A percentile compares a stretch with the other conserved stretches of the same genome.
Conservation (phyloP, 179 eudicot genomes). For the Spinacia oleracea region DNA sequence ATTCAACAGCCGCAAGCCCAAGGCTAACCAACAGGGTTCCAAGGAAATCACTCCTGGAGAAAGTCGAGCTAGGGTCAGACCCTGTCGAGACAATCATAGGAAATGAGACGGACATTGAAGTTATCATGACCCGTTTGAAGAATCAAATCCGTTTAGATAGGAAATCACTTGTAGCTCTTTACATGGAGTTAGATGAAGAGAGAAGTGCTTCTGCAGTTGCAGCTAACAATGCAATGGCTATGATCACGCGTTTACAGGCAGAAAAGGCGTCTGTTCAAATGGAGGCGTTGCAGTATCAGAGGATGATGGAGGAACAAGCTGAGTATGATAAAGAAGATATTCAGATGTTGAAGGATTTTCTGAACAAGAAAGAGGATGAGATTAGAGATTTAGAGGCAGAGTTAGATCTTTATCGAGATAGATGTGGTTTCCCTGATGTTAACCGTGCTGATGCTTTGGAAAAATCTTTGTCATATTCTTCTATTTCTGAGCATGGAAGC, state of each 20-base stretch:
- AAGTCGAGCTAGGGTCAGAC: slow-evolving; percentile 41
- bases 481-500: slow-evolving; percentile 42
- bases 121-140: slow-evolving; percentile 35
- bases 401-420: slow-evolving; percentile 38
- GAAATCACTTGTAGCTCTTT: slow-evolving; percentile 39
- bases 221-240: slow-evolving; percentile 59
- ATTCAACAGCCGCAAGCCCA: slow-evolving; percentile 52
- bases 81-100: slow-evolving; percentile 37
- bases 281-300: slow-evolving; percentile 52
- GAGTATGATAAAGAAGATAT: slow-evolving; percentile 52
- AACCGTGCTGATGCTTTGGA: slow-evolving; percentile 26
- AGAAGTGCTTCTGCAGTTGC: slow-evolving; percentile 54
- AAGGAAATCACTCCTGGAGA: slow-evolving; percentile 51
- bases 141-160: slow-evolving; percentile 37
- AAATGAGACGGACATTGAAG: slow-evolving; percentile 38
- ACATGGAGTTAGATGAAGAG: slow-evolving; percentile 54
- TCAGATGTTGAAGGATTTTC: slow-evolving; percentile 37
- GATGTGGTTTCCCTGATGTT: slow-evolving; percentile 32
- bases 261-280: slow-evolving; percentile 55
- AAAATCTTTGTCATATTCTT: slow-evolving; percentile 38
- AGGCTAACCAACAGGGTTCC: slow-evolving; percentile 46
- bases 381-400: slow-evolving; percentile 43
- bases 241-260: slow-evolving; percentile 45
- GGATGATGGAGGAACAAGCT: slow-evolving; percentile 59
- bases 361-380: slow-evolving; percentile 45